A percentile compares a stretch with the other conserved stretches of the same genome.
Conservation (phyloP, 208 protist genomes). For the Jaenimonas drosophilae region DNA sequence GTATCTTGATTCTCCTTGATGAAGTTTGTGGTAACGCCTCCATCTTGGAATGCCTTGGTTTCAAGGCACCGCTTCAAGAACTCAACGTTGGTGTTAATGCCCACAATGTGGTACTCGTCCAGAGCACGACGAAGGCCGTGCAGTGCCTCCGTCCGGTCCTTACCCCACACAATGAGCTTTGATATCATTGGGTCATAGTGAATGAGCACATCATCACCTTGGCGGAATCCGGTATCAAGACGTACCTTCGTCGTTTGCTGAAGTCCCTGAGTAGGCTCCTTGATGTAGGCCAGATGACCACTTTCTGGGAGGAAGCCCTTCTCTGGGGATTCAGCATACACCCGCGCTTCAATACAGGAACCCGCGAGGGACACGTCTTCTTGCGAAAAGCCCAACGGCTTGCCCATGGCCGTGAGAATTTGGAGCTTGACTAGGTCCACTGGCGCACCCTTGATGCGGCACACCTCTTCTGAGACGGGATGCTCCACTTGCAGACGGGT, state of each 20-base stretch:
- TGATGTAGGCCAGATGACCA: constrained; percentile 37
- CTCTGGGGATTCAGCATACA: constrained; percentile 93
- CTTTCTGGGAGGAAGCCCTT: constrained; percentile 86
- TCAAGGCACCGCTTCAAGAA: too few relatives aligned
- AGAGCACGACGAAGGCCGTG: constrained; percentile 57
- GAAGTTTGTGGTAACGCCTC: constrained; percentile 19
- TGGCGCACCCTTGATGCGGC: constrained; percentile 94
- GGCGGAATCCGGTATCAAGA: constrained; percentile 75
- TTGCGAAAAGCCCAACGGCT: constrained; percentile 70
- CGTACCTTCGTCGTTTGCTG: constrained; percentile 35
- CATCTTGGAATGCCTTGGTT: too few relatives aligned
- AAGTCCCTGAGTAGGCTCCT: constrained; percentile 17
- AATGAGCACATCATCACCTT: constrained; percentile 75
- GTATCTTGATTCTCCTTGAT: constrained; percentile 22
- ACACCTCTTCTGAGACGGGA: constrained; percentile 95
- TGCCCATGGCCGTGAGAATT: constrained; percentile 60
- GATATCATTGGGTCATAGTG: constrained; percentile 98
- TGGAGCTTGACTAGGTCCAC: constrained; percentile 41
- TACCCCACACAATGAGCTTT: constrained; percentile 92
- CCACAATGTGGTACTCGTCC: constrained; percentile 84
- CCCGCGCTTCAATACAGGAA: constrained; percentile 87
- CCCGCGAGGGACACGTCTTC: constrained; percentile 74
- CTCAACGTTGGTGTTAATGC: constrained; percentile 89
- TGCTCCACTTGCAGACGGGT: constrained; percentile 97
- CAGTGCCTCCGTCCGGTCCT: constrained; percentile 62